These are phyloP conservation scores for Lycium ferocissimum DNA, from an alignment of 257 asterid species.

Conservation along the genomic window DNA sequence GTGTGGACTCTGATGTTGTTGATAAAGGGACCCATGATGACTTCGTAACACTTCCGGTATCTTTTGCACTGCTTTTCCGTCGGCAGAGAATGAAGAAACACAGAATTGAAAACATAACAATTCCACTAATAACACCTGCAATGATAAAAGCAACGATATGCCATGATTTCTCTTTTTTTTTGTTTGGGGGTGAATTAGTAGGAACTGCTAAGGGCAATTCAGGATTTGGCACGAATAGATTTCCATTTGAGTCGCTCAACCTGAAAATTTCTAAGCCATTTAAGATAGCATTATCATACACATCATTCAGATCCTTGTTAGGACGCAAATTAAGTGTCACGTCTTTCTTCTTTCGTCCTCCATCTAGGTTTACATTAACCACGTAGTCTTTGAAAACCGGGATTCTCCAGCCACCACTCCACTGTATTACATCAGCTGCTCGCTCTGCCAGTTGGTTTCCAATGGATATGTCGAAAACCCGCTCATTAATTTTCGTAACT, in stretches of 20 bases:
- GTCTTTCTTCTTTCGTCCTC: conserved; percentile 33
- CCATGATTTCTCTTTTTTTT: background rate
- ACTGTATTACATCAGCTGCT: conserved; percentile 35
- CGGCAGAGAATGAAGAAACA: conserved; percentile 42
- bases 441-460: conserved; percentile 26
- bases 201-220: background rate
- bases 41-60: conserved; percentile 33
- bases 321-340: conserved; percentile 50
- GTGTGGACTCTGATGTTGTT: conserved; percentile 38
- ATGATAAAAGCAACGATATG: background rate
- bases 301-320: background rate
- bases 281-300: conserved; percentile 36
- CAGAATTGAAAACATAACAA: conserved; percentile 29
- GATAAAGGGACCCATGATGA: conserved; percentile 50
- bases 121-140: conserved; percentile 43
- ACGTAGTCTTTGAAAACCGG: conserved; percentile 57
- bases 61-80: conserved; percentile 38
- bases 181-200: background rate
- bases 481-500: background rate
- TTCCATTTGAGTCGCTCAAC: conserved; percentile 42
- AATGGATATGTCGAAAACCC: conserved; percentile 42
- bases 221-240: conserved; percentile 58
- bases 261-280: conserved; percentile 76
- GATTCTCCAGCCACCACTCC: conserved; percentile 36
- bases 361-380: conserved; percentile 27